Evolutionary conservation across 2,329 filamentous ascomycete species (phyloP).

Genomic region (Arthrinium puccinioides): DNA sequence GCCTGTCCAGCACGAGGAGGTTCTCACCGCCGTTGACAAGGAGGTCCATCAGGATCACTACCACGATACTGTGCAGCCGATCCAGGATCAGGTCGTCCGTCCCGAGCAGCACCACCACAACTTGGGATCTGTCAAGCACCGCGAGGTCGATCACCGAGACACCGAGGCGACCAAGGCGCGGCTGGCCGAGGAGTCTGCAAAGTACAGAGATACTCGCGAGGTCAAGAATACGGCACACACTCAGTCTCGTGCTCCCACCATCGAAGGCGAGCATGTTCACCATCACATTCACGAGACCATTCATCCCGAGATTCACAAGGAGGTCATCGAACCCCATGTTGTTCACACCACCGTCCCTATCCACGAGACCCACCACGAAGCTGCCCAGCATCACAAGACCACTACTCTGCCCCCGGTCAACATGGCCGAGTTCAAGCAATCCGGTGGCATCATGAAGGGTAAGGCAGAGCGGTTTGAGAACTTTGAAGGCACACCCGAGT

Average conservation of each 20-base stretch:
- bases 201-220: slow-evolving; percentile 43
- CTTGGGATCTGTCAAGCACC: slow-evolving; percentile 50
- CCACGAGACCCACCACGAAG: slow-evolving; percentile 64
- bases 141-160: slow-evolving; percentile 54
- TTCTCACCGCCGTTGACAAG: slow-evolving; percentile 55
- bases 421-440: slow-evolving; percentile 53
- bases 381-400: slow-evolving; percentile 57
- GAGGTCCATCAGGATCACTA: slow-evolving; percentile 68
- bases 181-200: slow-evolving; percentile 44
- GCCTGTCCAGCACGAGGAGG: slow-evolving; percentile 54
- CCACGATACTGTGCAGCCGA: slow-evolving; percentile 62
- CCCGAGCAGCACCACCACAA: slow-evolving; percentile 59
- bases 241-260: slow-evolving; percentile 35
- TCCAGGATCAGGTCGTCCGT: slow-evolving; percentile 28
- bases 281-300: slow-evolving; percentile 59
- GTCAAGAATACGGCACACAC: slow-evolving; percentile 41
- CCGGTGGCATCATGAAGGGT: slow-evolving; percentile 41
- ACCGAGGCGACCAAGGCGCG: slow-evolving; percentile 35
- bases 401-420: slow-evolving; percentile 57
- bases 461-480: slow-evolving; percentile 50
- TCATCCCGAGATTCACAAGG: slow-evolving; percentile 64
- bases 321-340: slow-evolving; percentile 58
- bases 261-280: slow-evolving; percentile 57
- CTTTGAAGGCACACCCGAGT: slow-evolving; percentile 54
- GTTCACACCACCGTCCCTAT: slow-evolving; percentile 67